A percentile compares a stretch with the other conserved stretches of the same genome.
Evolutionary conservation across 2,329 filamentous ascomycete species (phyloP).

Genomic region (Lachnellula cervina): DNA sequence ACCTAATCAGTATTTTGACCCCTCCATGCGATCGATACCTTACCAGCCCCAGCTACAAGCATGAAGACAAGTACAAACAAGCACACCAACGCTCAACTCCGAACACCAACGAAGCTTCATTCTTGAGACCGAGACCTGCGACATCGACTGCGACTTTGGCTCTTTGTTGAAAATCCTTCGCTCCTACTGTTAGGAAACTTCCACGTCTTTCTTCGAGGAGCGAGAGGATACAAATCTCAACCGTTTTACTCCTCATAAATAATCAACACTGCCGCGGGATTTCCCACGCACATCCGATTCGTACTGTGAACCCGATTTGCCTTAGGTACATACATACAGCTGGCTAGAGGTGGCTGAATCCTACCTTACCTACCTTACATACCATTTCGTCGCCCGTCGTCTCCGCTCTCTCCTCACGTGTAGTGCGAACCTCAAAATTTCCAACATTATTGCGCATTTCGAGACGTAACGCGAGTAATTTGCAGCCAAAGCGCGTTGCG

Average conservation of each 20-base stretch:
- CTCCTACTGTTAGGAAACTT: background rate
- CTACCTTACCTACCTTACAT: background rate
- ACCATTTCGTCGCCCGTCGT: background rate
- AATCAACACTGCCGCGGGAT: no score
- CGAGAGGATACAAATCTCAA: background rate
- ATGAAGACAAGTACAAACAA: background rate
- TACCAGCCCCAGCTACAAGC: background rate
- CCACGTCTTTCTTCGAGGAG: background rate
- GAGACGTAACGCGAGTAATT: constrained; percentile 18
- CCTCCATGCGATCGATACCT: background rate
- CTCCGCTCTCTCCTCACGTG: constrained; percentile 10
- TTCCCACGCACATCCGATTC: no score
- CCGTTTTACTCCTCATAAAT: background rate
- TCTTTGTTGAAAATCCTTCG: no score
- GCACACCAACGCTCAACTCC: background rate
- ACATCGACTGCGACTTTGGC: background rate
- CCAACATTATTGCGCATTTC: constrained; percentile 6
- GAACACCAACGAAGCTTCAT: background rate
- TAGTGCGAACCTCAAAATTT: constrained; percentile 5
- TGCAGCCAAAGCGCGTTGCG: constrained; percentile 4
- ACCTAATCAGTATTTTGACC: background rate
- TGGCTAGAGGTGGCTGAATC: constrained; percentile 2
- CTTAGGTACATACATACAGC: background rate
- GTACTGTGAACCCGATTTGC: background rate
- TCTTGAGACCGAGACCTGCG: background rate